Conservation (phyloP, 2,329 filamentous ascomycete species). For the Xylaria hypoxylon region DNA sequence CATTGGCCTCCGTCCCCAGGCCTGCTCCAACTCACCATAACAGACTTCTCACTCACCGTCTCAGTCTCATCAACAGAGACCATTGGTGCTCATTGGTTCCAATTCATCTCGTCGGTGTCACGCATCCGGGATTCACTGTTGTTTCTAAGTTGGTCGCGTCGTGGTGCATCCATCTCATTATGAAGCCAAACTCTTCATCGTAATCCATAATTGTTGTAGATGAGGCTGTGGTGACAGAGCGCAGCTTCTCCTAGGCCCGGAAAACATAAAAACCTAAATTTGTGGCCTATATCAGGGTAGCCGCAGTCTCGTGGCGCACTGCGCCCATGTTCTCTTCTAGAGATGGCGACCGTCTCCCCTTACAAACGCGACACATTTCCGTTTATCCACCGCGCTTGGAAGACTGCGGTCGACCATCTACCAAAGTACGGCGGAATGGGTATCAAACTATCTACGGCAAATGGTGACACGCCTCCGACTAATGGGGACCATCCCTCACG, state of each 20-base stretch:
- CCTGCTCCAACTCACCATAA: constrained; percentile 14
- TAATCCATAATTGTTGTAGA: constrained; percentile 45
- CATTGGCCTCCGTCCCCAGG: neutral
- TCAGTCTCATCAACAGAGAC: constrained; percentile 1
- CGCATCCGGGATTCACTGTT: constrained; percentile 6
- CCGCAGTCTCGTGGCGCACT: constrained; percentile 48
- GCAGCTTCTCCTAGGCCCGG: neutral
- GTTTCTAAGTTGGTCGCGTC: constrained; percentile 17
- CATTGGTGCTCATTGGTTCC: constrained; percentile 6
- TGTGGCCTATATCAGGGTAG: constrained; percentile 38
- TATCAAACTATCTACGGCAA: constrained; percentile 56
- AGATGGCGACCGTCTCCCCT: constrained; percentile 62
- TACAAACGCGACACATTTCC: constrained; percentile 61
- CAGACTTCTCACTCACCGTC: constrained; percentile 14
- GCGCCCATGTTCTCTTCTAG: constrained; percentile 53
- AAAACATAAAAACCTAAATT: constrained; percentile 30
- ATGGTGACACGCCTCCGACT: constrained; percentile 52
- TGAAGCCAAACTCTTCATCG: constrained; percentile 41
- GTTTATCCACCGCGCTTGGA: constrained; percentile 67
- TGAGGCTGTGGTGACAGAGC: constrained; percentile 35
- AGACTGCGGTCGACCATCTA: constrained; percentile 59
- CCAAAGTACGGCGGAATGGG: constrained; percentile 58
- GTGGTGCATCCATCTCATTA: constrained; percentile 33
- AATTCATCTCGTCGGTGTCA: neutral
- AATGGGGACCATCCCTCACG: constrained; percentile 55